Percentiles rank a stretch among this genome's conserved stretches.
phyloP scores from a whole-genome alignment of 306 rosid genomes.

The Pterocarpus macrocarpus region DNA sequence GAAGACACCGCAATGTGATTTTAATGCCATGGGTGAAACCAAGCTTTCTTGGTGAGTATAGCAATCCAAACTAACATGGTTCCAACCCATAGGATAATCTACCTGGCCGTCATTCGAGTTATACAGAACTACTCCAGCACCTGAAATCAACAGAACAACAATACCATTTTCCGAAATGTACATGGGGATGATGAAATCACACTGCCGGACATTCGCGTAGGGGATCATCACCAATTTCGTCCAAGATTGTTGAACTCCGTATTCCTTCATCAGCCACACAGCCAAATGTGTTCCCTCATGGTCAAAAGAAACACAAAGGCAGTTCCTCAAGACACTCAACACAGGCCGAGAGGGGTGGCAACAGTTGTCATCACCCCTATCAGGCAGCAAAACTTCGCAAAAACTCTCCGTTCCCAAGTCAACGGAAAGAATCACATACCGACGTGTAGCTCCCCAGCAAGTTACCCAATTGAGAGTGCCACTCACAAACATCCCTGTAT shows the following conservation, averaged over 20 bases:
- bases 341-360: not conserved
- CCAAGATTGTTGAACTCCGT: slow-evolving; percentile 30
- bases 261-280: slow-evolving; percentile 40
- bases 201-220: too few species aligned
- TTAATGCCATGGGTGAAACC: too few species aligned
- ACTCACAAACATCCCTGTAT: slow-evolving; percentile 17
- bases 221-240: slow-evolving; percentile 9
- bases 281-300: not conserved
- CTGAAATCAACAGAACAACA: too few species aligned
- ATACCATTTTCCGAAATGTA: too few species aligned
- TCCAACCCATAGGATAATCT: too few species aligned
- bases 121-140: too few species aligned
- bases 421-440: slow-evolving; percentile 7
- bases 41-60: too few species aligned
- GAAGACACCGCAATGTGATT: too few species aligned
- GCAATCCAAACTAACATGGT: too few species aligned
- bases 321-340: not conserved
- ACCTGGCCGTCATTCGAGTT: too few species aligned
- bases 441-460: not conserved
- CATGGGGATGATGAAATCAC: too few species aligned
- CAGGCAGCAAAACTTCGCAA: not conserved
- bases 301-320: slow-evolving; percentile 36
- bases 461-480: slow-evolving; percentile 37
- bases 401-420: slow-evolving; percentile 39
- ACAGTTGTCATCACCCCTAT: not conserved